These are phyloP conservation scores for Trichoderma koningii DNA, from an alignment of 2,329 filamentous ascomycete genomes.

Conservation along the genomic window DNA sequence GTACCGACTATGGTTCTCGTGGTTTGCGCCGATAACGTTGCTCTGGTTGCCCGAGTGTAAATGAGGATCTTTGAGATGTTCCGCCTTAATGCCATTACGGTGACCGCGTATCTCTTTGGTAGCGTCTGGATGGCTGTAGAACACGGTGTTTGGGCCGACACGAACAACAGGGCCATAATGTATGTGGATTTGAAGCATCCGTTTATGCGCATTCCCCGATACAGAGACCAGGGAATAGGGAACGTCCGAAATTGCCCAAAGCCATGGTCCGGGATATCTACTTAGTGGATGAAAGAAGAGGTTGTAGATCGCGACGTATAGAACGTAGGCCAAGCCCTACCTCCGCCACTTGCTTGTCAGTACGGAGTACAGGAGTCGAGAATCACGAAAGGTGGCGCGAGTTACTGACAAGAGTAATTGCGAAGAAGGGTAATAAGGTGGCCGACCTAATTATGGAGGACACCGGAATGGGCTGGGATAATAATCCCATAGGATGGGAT, in stretches of 20 bases:
- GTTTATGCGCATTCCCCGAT: background rate
- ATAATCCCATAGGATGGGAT: background rate
- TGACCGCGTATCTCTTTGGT: slow-evolving; percentile 31
- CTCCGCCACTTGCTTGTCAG: background rate
- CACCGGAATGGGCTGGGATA: background rate
- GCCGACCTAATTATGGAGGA: background rate
- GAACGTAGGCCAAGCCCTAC: slow-evolving; percentile 20
- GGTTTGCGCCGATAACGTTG: slow-evolving; percentile 30
- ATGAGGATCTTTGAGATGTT: slow-evolving; percentile 24
- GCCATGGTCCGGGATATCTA: slow-evolving; percentile 19
- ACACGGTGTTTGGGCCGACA: slow-evolving; percentile 5
- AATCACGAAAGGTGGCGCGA: no score
- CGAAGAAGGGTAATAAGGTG: background rate
- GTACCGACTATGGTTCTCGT: slow-evolving; percentile 32
- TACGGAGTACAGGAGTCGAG: background rate
- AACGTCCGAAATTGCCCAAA: slow-evolving; percentile 12
- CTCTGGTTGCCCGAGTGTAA: background rate
- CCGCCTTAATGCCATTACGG: slow-evolving; percentile 26
- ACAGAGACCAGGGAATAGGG: slow-evolving; percentile 1
- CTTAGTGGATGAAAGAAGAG: slow-evolving; percentile 21
- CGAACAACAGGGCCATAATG: slow-evolving; percentile 16
- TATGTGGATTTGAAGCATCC: slow-evolving; percentile 5
- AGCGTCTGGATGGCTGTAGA: slow-evolving; percentile 23
- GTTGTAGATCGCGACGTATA: background rate
- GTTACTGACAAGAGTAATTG: background rate